A percentile compares a stretch with the other conserved stretches of the same genome.
Conservation (phyloP, 192 early-diverging fungal genomes). For the Coemansia sp. region DNA sequence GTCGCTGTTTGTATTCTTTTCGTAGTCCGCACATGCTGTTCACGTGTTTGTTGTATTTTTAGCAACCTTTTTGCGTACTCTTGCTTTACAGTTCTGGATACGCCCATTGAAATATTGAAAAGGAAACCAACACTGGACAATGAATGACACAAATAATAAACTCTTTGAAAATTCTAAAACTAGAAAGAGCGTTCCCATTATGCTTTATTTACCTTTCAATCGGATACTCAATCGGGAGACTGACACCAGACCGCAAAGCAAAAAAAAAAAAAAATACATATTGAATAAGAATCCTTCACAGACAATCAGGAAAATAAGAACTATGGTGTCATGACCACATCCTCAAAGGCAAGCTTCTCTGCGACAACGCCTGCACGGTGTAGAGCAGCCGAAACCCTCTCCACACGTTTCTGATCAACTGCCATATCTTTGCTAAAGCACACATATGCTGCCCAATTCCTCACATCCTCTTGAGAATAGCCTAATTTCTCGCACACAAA, state of each 20-base stretch:
- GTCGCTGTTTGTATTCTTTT: neutral
- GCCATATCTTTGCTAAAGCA: conserved; percentile 16
- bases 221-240: neutral
- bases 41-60: neutral
- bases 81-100: neutral
- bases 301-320: neutral
- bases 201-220: conserved; percentile 10
- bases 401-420: conserved; percentile 22
- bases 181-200: neutral
- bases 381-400: conserved; percentile 21
- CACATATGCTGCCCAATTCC: conserved; percentile 37
- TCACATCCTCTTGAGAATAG: conserved; percentile 24
- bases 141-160: neutral
- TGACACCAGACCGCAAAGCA: neutral
- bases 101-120: neutral
- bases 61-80: neutral
- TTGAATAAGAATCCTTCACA: neutral
- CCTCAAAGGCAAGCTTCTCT: conserved; percentile 4
- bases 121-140: neutral
- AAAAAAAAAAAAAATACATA: neutral
- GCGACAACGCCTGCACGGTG: conserved; percentile 26
- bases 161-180: neutral
- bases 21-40: neutral
- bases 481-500: conserved; percentile 35
- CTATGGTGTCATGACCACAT: conserved; percentile 21